Conservation (phyloP, 176 grass and related monocot species). For the Zea luxurians region DNA sequence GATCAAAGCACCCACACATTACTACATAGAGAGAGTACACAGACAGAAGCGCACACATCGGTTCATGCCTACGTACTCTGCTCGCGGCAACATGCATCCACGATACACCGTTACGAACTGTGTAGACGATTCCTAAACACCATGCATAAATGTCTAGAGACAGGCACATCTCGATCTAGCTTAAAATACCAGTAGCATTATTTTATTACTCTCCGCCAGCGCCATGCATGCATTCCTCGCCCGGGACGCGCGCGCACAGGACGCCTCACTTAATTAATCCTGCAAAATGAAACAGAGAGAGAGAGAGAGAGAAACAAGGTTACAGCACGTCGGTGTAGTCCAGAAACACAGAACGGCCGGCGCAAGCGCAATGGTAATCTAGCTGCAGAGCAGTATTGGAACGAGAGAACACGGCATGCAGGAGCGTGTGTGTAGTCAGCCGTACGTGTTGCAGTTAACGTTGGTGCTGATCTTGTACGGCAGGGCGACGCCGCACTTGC, state of each 20-base stretch:
- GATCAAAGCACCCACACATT: not conserved
- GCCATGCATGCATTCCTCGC: not conserved
- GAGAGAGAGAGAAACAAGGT: not conserved
- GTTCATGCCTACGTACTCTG: not conserved
- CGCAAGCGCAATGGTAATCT: no score
- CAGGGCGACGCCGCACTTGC: conserved; percentile 47
- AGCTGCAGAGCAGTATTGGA: not conserved
- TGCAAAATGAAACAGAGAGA: not conserved
- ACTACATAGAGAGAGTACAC: not conserved
- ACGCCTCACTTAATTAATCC: conserved; percentile 42
- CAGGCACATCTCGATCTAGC: conserved; percentile 14
- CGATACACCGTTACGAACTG: not conserved
- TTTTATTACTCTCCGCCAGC: conserved; percentile 32
- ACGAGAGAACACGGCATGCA: no score
- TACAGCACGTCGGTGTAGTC: not conserved
- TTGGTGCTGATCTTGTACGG: conserved; percentile 55
- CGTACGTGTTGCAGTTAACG: conserved; percentile 60
- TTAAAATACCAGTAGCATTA: not conserved
- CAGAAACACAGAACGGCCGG: not conserved
- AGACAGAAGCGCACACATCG: not conserved
- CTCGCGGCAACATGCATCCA: not conserved
- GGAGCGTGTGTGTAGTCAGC: no score
- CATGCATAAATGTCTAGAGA: conserved; percentile 22
- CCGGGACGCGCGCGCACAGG: not conserved
- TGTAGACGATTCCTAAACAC: conserved; percentile 21